Conservation (phyloP, 2,329 filamentous ascomycete genomes). For the Pezicula neosporulosa region DNA sequence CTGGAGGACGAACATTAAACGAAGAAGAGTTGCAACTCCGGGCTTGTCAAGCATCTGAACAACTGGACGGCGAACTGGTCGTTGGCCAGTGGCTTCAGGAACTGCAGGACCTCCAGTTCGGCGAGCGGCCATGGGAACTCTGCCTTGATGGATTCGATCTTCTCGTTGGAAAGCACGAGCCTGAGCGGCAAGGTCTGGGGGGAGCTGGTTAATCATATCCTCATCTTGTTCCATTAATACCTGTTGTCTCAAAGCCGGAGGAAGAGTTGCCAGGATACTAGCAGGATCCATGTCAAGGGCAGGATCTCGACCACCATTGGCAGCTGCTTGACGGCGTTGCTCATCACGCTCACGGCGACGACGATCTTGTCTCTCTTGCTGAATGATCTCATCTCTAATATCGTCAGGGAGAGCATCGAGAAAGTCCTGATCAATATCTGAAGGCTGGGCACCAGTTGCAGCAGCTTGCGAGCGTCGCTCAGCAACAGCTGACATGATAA, state of each 20-base stretch:
- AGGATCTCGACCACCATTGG: slow-evolving; percentile 47
- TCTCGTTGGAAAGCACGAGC: slow-evolving; percentile 65
- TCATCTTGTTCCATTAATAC: slow-evolving; percentile 91
- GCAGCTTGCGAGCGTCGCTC: slow-evolving; percentile 75
- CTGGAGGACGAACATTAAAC: slow-evolving; percentile 97
- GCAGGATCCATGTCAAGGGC: slow-evolving; percentile 77
- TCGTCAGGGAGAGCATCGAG: slow-evolving; percentile 88
- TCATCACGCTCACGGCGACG: slow-evolving; percentile 85
- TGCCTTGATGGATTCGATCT: slow-evolving; percentile 21
- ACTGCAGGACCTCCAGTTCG: slow-evolving; percentile 44
- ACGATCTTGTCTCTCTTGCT: slow-evolving; percentile 85
- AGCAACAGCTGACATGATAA: slow-evolving; percentile 86
- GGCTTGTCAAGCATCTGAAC: slow-evolving; percentile 97
- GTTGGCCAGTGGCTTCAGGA: slow-evolving; percentile 34
- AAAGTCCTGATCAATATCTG: slow-evolving; percentile 89
- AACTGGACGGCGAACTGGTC: slow-evolving; percentile 72
- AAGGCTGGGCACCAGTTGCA: slow-evolving; percentile 68
- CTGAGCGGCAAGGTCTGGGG: slow-evolving; percentile 82
- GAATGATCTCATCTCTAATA: slow-evolving; percentile 83
- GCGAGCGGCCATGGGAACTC: slow-evolving; percentile 34
- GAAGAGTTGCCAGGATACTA: slow-evolving; percentile 87
- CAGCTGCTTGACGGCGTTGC: slow-evolving; percentile 63
- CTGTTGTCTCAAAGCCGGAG: slow-evolving; percentile 78
- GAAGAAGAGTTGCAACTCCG: slow-evolving; percentile 89
- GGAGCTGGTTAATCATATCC: slow-evolving; percentile 78